These are phyloP conservation scores for Paracoccidioides brasiliensis DNA, from an alignment of 2,329 filamentous ascomycete genomes.

Conservation along the genomic window DNA sequence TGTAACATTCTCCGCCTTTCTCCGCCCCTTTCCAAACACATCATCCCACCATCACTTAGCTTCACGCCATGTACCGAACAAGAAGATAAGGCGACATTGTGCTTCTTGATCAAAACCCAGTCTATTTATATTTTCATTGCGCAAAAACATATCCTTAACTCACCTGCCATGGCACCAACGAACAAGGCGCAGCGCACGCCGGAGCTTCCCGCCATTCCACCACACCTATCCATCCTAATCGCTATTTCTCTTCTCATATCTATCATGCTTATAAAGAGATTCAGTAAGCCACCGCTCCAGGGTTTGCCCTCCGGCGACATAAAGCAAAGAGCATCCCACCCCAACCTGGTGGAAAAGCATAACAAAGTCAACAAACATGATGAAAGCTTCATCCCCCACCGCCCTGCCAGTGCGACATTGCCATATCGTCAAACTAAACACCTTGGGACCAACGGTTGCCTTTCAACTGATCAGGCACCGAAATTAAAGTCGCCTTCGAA, in stretches of 20 bases:
- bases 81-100: not conserved
- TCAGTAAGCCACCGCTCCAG: not conserved
- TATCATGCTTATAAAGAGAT: not conserved
- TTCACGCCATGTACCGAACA: not conserved
- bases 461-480: constrained; percentile 46
- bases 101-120: too few species aligned
- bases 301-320: not conserved
- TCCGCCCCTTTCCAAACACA: not conserved
- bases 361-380: not conserved
- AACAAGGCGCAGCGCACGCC: not conserved
- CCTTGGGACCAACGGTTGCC: constrained; percentile 41
- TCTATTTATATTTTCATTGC: not conserved
- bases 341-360: not conserved
- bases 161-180: not conserved
- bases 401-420: not conserved
- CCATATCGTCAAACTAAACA: not conserved
- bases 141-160: too few species aligned
- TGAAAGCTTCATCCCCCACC: not conserved
- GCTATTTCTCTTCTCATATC: not conserved
- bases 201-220: not conserved
- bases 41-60: not conserved
- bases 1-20: not conserved
- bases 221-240: not conserved
- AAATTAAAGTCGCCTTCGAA: constrained; percentile 17
- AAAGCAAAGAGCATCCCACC: not conserved